Evolutionary conservation across 2,329 filamentous ascomycete genomes (phyloP), one percentile per base, ranked within the genome.

Genomic region (Cladosporium sp.): DNA sequence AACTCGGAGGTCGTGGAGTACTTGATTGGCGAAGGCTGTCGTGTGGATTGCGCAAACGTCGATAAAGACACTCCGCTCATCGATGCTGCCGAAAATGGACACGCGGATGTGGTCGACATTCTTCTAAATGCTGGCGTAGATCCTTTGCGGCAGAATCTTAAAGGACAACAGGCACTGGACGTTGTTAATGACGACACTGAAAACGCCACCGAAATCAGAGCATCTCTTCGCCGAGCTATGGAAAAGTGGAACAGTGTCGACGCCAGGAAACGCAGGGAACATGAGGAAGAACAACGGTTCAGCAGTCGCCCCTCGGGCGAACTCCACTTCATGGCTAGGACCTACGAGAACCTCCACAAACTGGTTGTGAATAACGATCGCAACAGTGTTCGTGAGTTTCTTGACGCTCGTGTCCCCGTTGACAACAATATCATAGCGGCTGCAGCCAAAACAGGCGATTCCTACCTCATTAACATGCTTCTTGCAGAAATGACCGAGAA

Each of bases 1-100:
- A 87, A 85, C 67, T 84, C 85, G 32, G 82, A 93, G 51, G 91
- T 97, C 53, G 93, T 97, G 37, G 84, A 87, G 66, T 86, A 95
- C 49, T 74, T 98, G 37, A 83, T 98, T 56, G 82, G 88, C 8
- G 85, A 89, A 57, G 88, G 89, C 33, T 95, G 91, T 70, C 86
- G 88, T 52, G 79, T 93, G 43, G 87, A 96, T 63, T 92, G 79
- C 46, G 84, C 89, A 62, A 84, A 83, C 53, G 81, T 82, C 53
- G 89, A 77, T 52, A 72, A 89, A 63, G 93, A 98, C 63, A 97
- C 93, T 0, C 93, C 93, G 28, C 78, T 98, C 34, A 85, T 98
- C 50, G 93, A 98, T 73, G 93, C 93, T 4, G 90, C 97, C 28
- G 93, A 97, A 61, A 98, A 98, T 63, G 89, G 89, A 1, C 91